These are phyloP conservation scores for Russula sp. DNA, from an alignment of 768 basidiomycete species.

Conservation along the genomic window DNA sequence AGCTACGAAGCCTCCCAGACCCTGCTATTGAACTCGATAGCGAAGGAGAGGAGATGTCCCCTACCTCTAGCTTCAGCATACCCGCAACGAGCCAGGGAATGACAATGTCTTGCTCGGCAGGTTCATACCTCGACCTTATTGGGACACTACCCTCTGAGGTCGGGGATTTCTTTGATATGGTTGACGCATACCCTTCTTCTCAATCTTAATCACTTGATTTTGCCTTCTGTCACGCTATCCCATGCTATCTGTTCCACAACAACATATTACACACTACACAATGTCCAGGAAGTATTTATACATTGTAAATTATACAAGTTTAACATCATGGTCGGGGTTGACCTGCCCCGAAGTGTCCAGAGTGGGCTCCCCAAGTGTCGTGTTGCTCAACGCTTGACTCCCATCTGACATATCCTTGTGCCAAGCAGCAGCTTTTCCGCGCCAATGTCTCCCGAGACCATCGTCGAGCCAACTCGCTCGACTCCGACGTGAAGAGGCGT, in stretches of 20 bases:
- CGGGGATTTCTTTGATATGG: conserved; percentile 24
- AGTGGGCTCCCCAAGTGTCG: neutral
- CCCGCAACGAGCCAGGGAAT: conserved; percentile 7
- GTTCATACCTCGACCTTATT: conserved; percentile 23
- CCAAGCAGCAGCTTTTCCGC: neutral
- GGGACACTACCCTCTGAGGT: conserved; percentile 24
- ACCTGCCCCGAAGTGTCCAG: neutral
- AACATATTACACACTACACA: neutral
- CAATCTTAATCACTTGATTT: neutral
- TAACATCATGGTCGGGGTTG: neutral
- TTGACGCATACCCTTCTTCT: conserved; percentile 9
- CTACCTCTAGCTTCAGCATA: neutral
- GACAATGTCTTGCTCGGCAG: neutral
- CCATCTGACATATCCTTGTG: neutral
- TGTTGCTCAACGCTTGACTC: conserved; percentile 17
- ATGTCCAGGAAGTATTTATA: neutral
- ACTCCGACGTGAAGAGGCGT: conserved; percentile 11
- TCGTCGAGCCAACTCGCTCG: neutral
- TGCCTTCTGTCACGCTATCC: neutral
- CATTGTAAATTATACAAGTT: conserved; percentile 3
- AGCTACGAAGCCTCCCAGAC: conserved; percentile 22
- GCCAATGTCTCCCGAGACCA: neutral
- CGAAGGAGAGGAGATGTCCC: conserved; percentile 22
- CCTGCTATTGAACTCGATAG: conserved; percentile 16
- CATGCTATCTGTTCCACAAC: neutral